Conservation (phyloP, 2,329 filamentous ascomycete species). For the Dothistroma septosporum region DNA sequence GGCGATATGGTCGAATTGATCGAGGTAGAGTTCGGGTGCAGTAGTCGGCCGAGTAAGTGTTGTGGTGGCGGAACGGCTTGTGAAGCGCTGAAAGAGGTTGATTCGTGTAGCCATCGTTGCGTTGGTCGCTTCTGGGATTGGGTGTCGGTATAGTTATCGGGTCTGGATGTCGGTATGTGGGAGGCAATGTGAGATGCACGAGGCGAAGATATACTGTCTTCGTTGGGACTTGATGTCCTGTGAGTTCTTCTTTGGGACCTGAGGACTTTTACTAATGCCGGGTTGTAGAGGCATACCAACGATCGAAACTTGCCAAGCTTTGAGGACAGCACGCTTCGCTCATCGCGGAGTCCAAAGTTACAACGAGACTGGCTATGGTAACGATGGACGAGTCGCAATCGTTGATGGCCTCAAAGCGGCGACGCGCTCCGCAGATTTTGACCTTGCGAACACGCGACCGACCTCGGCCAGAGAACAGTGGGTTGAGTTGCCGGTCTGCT, state of each 20-base stretch:
- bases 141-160: background rate
- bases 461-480: background rate
- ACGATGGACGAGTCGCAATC: too few relatives aligned
- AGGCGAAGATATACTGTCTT: background rate
- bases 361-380: background rate
- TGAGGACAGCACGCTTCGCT: background rate
- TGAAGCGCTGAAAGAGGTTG: too few relatives aligned
- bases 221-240: background rate
- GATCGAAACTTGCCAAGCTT: background rate
- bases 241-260: background rate
- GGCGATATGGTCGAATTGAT: background rate
- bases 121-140: background rate
- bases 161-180: background rate
- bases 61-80: background rate
- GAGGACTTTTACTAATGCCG: background rate
- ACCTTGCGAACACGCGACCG: background rate
- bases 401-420: too few relatives aligned
- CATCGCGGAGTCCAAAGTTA: background rate
- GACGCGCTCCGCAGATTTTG: too few relatives aligned
- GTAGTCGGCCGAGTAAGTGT: background rate
- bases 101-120: too few relatives aligned
- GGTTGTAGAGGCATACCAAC: too few relatives aligned
- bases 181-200: background rate
- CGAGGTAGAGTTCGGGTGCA: background rate
- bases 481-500: background rate